A percentile compares a stretch with the other conserved stretches of the same genome.
phyloP scores from a whole-genome alignment of 2,329 filamentous ascomycete species.

The Coniosporium tulheliwenetii region DNA sequence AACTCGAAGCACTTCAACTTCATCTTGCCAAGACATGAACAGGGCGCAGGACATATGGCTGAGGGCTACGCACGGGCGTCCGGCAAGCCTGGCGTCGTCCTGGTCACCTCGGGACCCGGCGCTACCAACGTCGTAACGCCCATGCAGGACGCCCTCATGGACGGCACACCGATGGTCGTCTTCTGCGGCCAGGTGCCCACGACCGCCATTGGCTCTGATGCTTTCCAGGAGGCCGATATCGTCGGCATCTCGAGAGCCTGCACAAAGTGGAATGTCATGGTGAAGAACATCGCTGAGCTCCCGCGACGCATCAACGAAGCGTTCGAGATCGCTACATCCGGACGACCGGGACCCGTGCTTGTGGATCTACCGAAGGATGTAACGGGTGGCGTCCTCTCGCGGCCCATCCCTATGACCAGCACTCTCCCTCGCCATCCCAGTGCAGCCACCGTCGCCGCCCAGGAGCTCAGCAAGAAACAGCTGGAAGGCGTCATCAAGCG shows the following conservation, averaged over 20 bases:
- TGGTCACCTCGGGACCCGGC: conserved; percentile 92
- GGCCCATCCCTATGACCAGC: conserved; percentile 66
- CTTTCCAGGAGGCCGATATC: conserved; percentile 93
- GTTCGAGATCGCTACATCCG: conserved; percentile 92
- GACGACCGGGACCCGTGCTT: conserved; percentile 82
- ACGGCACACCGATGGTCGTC: conserved; percentile 91
- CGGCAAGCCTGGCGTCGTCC: conserved; percentile 85
- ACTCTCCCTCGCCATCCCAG: conserved; percentile 66
- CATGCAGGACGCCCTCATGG: conserved; percentile 88
- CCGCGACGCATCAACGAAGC: conserved; percentile 92
- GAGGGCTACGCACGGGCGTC: conserved; percentile 90
- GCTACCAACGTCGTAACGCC: conserved; percentile 95
- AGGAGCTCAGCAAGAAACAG: conserved; percentile 56
- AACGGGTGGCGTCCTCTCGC: conserved; percentile 68
- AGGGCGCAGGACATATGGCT: conserved; percentile 97
- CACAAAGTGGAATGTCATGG: conserved; percentile 99
- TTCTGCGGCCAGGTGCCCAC: conserved; percentile 91
- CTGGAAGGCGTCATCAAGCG: conserved; percentile 58
- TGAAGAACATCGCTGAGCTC: conserved; percentile 86
- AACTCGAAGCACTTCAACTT: conserved; percentile 96
- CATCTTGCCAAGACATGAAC: conserved; percentile 87
- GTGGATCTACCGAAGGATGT: conserved; percentile 96
- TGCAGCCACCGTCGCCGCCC: conserved; percentile 68
- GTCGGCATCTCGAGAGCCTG: conserved; percentile 86
- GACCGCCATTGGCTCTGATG: conserved; percentile 79